Evolutionary conservation across 805 yeast genomes (phyloP).

Genomic region (Cyberlindnera euphorbiiphila): DNA sequence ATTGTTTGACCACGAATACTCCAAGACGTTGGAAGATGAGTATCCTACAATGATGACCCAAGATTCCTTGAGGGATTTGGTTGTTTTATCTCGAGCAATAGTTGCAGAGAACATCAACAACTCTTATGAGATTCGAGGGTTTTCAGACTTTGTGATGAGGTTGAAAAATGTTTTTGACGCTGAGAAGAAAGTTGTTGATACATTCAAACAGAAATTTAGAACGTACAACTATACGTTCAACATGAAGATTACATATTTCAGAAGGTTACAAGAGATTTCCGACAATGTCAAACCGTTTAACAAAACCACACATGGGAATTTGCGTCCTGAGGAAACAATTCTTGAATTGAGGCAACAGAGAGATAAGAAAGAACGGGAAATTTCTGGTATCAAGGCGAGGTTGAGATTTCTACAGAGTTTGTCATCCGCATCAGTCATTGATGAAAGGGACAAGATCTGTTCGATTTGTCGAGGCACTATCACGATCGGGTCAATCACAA

Average conservation of each 20-base stretch:
- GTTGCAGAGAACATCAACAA: slow-evolving; percentile 1
- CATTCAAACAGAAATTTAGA: slow-evolving; percentile 40
- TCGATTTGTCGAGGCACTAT: slow-evolving; percentile 74
- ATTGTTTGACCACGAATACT: slow-evolving; percentile 11
- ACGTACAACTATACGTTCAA: slow-evolving; percentile 66
- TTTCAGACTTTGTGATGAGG: slow-evolving; percentile 11
- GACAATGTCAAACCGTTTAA: slow-evolving; percentile 66
- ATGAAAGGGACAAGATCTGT: slow-evolving; percentile 45
- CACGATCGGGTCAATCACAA: slow-evolving; percentile 71
- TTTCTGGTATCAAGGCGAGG: slow-evolving; percentile 24
- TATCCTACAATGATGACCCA: slow-evolving; percentile 1
- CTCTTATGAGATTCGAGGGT: slow-evolving; percentile 4
- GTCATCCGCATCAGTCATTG: slow-evolving; percentile 4
- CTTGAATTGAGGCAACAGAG: neutral
- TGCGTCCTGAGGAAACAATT: neutral
- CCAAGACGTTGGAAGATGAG: slow-evolving; percentile 10
- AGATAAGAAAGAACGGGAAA: neutral
- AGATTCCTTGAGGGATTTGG: slow-evolving; percentile 14
- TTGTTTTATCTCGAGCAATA: slow-evolving; percentile 16
- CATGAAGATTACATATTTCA: slow-evolving; percentile 75
- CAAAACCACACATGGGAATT: slow-evolving; percentile 26
- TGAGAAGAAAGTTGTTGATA: slow-evolving; percentile 29
- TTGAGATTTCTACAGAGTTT: slow-evolving; percentile 41
- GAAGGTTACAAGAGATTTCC: slow-evolving; percentile 79
- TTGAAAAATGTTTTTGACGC: slow-evolving; percentile 31